Evolutionary conservation across 371 early-diverging fungal species (phyloP).

Genomic region (Globomyces sp.): DNA sequence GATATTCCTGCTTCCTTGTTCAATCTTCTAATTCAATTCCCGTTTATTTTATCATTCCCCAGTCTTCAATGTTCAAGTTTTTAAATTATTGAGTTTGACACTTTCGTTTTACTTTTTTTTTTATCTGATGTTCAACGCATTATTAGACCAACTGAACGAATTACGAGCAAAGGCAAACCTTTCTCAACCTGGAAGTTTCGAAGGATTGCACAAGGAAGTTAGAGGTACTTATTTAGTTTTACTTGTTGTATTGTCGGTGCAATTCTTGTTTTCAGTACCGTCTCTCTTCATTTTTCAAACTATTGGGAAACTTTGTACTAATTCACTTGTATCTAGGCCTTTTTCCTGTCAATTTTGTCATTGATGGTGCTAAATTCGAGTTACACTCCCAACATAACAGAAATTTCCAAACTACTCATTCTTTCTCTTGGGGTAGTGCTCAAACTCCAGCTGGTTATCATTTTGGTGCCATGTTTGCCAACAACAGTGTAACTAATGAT

Average conservation of each 20-base stretch:
- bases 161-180: slow-evolving; percentile 33
- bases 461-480: slow-evolving; percentile 74
- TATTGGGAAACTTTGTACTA: slow-evolving; percentile 22
- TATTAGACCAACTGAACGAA: too few relatives aligned
- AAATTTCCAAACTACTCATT: slow-evolving; percentile 93
- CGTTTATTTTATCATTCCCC: too few relatives aligned
- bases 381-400: slow-evolving; percentile 84
- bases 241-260: too few relatives aligned
- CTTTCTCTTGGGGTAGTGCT: slow-evolving; percentile 75
- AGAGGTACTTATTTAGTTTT: slow-evolving; percentile 61
- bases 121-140: too few relatives aligned
- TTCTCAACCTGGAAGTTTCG: slow-evolving; percentile 86
- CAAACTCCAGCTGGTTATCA: slow-evolving; percentile 77
- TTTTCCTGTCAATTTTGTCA: slow-evolving; percentile 76
- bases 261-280: too few relatives aligned
- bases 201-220: slow-evolving; percentile 77
- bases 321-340: slow-evolving; percentile 50
- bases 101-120: too few relatives aligned
- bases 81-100: too few relatives aligned
- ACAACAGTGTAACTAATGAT: slow-evolving; percentile 32
- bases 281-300: slow-evolving; percentile 14
- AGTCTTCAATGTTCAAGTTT: too few relatives aligned
- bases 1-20: too few relatives aligned
- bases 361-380: slow-evolving; percentile 95
- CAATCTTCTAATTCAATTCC: too few relatives aligned